A percentile compares a stretch with the other conserved stretches of the same genome.
Conservation (phyloP, 1,139 yeast genomes). For the Nakaseomyces delphensis region DNA sequence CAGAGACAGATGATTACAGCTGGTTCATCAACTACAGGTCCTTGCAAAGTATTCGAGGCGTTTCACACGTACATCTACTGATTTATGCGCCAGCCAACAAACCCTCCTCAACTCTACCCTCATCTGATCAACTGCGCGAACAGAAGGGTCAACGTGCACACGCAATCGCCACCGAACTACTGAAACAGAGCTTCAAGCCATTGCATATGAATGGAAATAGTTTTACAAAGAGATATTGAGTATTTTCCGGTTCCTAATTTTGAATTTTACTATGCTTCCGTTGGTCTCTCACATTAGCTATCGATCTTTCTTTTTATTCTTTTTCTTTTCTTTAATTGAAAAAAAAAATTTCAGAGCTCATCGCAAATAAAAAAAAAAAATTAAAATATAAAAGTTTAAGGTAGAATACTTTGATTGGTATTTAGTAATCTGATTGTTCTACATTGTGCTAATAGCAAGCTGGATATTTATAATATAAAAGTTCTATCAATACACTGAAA, state of each 20-base stretch:
- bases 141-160: not conserved
- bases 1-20: constrained; percentile 13
- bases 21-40: constrained; percentile 61
- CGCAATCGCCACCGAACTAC: not conserved
- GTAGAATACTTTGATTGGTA: not conserved
- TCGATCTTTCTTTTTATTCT: too few relatives aligned
- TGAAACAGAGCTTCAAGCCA: not conserved
- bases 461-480: too few relatives aligned
- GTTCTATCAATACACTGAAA: too few relatives aligned
- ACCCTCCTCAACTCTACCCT: not conserved
- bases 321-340: too few relatives aligned
- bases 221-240: too few relatives aligned
- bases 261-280: too few relatives aligned
- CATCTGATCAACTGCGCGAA: too few relatives aligned
- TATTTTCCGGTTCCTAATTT: too few relatives aligned
- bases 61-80: constrained; percentile 55
- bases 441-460: not conserved
- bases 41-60: constrained; percentile 49
- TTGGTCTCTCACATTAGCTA: too few relatives aligned
- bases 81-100: not conserved
- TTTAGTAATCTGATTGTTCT: not conserved
- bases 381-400: too few relatives aligned
- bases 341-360: not conserved
- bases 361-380: not conserved
- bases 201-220: too few relatives aligned